Evolutionary conservation across 1,139 yeast species (phyloP).

Genomic region (Yarrowia galli): DNA sequence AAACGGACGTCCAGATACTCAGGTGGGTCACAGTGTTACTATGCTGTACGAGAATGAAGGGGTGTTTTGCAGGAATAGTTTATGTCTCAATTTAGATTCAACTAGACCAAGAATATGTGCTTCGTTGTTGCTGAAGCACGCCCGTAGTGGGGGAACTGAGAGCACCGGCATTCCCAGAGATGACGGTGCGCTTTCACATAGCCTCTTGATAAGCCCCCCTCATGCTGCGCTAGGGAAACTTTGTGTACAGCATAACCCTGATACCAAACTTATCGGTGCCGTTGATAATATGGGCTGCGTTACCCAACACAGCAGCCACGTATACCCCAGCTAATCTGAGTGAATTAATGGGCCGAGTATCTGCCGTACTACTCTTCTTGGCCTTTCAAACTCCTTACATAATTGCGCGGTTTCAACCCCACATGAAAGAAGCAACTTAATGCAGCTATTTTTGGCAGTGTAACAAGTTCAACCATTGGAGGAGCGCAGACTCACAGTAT

Average conservation of each 20-base stretch:
- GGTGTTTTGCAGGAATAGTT: not conserved
- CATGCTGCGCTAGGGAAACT: slow-evolving; percentile 8
- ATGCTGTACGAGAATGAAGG: not conserved
- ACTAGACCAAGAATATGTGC: not conserved
- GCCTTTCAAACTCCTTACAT: not conserved
- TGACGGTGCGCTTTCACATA: not conserved
- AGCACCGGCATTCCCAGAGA: too few relatives aligned
- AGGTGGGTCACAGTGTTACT: not conserved
- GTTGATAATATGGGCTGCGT: not conserved
- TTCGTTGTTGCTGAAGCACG: too few relatives aligned
- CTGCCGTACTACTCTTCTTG: not conserved
- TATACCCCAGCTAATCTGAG: too few relatives aligned
- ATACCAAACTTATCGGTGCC: not conserved
- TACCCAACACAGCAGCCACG: not conserved
- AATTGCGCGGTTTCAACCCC: slow-evolving; percentile 13
- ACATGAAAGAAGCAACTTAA: slow-evolving; percentile 21
- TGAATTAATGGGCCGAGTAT: not conserved
- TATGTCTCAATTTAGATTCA: slow-evolving; percentile 1
- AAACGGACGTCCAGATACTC: not conserved
- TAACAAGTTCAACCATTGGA: not conserved
- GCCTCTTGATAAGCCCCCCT: slow-evolving; percentile 20
- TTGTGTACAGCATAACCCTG: slow-evolving; percentile 29
- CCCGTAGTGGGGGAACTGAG: too few relatives aligned
- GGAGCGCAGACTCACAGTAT: not conserved
- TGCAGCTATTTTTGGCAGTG: not conserved